Evolutionary conservation across 2,329 filamentous ascomycete species (phyloP).

Genomic region (Myrmaecium sp.): DNA sequence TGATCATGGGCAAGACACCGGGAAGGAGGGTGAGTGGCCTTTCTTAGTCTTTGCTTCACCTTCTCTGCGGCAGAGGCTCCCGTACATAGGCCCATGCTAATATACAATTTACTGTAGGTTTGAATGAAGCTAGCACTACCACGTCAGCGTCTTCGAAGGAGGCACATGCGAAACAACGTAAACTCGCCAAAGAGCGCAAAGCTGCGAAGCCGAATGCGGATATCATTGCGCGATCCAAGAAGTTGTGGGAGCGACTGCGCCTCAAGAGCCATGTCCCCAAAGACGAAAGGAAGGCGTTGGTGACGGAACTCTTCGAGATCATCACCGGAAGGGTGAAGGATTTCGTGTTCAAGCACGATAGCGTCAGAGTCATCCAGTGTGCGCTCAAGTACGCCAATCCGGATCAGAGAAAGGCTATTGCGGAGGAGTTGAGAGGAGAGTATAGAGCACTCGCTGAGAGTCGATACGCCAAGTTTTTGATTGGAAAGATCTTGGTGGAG

Average conservation of each 20-base stretch:
- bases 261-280: conserved; percentile 84
- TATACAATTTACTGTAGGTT: too few relatives aligned
- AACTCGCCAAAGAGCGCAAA: conserved; percentile 73
- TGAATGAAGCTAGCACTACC: background rate
- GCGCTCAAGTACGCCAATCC: conserved; percentile 87
- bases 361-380: conserved; percentile 89
- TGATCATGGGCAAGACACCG: too few relatives aligned
- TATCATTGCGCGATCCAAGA: conserved; percentile 75
- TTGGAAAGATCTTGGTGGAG: conserved; percentile 89
- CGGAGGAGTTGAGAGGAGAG: conserved; percentile 67
- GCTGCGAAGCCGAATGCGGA: conserved; percentile 86
- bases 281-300: conserved; percentile 72
- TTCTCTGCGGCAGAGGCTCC: too few relatives aligned
- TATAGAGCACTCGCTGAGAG: conserved; percentile 80
- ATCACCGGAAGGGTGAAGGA: conserved; percentile 84
- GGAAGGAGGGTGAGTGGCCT: too few relatives aligned
- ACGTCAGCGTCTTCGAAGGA: conserved; percentile 55
- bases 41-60: too few relatives aligned
- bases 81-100: too few relatives aligned
- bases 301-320: conserved; percentile 79
- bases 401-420: conserved; percentile 73
- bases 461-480: conserved; percentile 92
- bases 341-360: conserved; percentile 96
- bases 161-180: conserved; percentile 85
- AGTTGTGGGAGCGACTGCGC: conserved; percentile 88